Evolutionary conservation across 164 flowering plant genomes (phyloP), one percentile per base, ranked within the genome.

Genomic region (Aristolochia fimbriata): DNA sequence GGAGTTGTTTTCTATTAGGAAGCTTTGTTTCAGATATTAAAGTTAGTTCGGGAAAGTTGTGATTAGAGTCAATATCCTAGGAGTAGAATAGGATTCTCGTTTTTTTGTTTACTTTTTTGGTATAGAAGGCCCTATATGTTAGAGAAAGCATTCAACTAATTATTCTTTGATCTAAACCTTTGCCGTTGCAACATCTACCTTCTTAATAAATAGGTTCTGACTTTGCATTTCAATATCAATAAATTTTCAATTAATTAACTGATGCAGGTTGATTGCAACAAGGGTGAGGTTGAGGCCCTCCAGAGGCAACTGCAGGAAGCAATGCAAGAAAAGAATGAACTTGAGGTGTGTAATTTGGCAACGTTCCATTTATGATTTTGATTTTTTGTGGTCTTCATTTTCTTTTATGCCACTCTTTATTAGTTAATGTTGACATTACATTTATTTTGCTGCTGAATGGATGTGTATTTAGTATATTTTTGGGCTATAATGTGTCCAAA

Each of bases 241-340:
- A 15, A 15, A 2, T 27, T 47, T 52, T 47, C 11, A 64, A 20
- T 37, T 55, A 8, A 25, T 77, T 90, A 97, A 85, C 47, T 68
- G 70, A 47, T 58, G 63, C 73, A 41, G 64, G 43, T 65, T 63
- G 86, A 81, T 22, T 58, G 66, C 37, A 57, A 73, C 69, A 76
- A 65, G 59, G 68, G 71, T 53, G 92, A 93, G 68, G 57, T 77
- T 22, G 71, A 75, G 58, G 62, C 77, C 66, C 84, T 94, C 21
- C 82, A 72, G 73, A 80, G 69, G 65, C 83, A 85, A 63, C 57
- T 94, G 70, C 74, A 82, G 58, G 51, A 65, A 59, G 77, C 78
- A 48, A 64, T 63, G 54, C 68, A 75, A 56, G 87, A 88, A 71
- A 90, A 79, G 75, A 70, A 79, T 71, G 85, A 83, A 63, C 75